Conservation (phyloP, 768 basidiomycete species). For the Boletus patriciae region DNA sequence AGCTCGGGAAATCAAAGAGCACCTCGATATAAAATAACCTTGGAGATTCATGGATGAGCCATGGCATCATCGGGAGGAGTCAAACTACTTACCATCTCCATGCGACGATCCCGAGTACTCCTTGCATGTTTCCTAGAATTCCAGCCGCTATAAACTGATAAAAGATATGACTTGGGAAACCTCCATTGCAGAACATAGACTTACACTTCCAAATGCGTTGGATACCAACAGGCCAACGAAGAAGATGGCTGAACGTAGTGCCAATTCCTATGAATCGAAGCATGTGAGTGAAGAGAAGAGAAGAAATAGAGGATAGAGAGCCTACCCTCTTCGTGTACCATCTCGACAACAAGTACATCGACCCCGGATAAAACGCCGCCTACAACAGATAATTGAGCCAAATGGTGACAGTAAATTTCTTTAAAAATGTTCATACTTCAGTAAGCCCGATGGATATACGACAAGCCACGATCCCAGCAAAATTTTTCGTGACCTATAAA, state of each 20-base stretch:
- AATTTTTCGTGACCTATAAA: constrained; percentile 52
- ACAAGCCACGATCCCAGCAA: constrained; percentile 53
- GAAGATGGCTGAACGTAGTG: constrained; percentile 60
- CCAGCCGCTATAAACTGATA: constrained; percentile 69
- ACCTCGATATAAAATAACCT: constrained; percentile 74
- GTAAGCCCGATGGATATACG: constrained; percentile 64
- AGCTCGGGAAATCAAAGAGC: neutral
- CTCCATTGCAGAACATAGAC: constrained; percentile 13
- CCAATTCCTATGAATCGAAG: constrained; percentile 48
- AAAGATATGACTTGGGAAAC: neutral
- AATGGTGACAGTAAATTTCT: neutral
- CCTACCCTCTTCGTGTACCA: constrained; percentile 51
- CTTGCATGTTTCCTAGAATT: constrained; percentile 68
- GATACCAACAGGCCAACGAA: constrained; percentile 61
- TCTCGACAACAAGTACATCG: constrained; percentile 46
- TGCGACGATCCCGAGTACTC: constrained; percentile 60
- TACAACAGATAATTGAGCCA: constrained; percentile 10
- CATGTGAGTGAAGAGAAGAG: neutral
- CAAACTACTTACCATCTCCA: constrained; percentile 62
- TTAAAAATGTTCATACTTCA: constrained; percentile 36
- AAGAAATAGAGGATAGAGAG: neutral
- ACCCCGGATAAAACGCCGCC: constrained; percentile 67
- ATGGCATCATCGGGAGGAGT: neutral
- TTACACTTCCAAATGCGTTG: constrained; percentile 65
- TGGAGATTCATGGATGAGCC: constrained; percentile 18